These are phyloP conservation scores for Candolleomyces eurysporus DNA, from an alignment of 768 basidiomycete species.

Conservation along the genomic window DNA sequence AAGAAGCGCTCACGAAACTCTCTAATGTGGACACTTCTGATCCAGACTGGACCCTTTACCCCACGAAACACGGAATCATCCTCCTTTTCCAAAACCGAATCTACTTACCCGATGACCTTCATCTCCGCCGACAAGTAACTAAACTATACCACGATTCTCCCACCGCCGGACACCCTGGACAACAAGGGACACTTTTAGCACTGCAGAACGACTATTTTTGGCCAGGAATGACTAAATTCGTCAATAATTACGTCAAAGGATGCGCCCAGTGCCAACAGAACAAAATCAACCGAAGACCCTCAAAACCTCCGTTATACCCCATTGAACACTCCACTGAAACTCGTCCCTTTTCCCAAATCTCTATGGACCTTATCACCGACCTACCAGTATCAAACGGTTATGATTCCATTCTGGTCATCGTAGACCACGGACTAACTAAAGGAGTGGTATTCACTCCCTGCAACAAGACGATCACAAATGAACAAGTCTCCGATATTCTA, in stretches of 20 bases:
- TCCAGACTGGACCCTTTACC: conserved; percentile 8
- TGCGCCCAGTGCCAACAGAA: too few species aligned
- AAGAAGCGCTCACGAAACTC: background rate
- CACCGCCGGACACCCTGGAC: conserved; percentile 5
- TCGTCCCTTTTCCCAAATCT: background rate
- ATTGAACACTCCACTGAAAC: too few species aligned
- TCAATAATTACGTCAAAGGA: too few species aligned
- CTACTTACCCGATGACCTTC: conserved; percentile 2
- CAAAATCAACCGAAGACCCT: too few species aligned
- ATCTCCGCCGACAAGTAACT: background rate
- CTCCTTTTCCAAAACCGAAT: background rate
- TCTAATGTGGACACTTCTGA: background rate
- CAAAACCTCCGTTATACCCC: too few species aligned
- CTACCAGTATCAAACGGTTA: conserved; percentile 1
- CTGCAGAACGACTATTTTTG: too few species aligned
- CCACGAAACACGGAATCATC: background rate
- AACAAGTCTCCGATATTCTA: too few species aligned
- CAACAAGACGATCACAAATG: background rate
- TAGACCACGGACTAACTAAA: conserved; percentile 11
- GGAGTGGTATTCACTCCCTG: background rate
- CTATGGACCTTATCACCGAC: conserved; percentile 3
- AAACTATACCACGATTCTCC: conserved; percentile 1
- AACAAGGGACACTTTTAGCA: background rate
- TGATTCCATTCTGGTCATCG: background rate
- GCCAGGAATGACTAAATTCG: too few species aligned